These are phyloP conservation scores for Rugosomyces carneus DNA, from an alignment of 1,284 basidiomycete genomes.

Conservation along the genomic window DNA sequence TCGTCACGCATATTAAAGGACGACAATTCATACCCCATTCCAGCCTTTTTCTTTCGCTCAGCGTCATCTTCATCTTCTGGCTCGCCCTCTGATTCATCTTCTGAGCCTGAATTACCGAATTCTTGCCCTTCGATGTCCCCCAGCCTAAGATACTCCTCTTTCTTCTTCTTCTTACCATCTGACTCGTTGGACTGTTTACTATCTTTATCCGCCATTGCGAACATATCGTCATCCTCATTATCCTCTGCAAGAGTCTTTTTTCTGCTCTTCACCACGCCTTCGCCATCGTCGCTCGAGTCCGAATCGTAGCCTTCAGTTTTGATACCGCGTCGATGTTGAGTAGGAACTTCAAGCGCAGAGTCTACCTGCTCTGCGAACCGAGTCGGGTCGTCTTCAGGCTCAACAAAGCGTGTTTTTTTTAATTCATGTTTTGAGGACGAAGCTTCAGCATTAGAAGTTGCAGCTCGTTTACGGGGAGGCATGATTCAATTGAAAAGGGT, in stretches of 20 bases:
- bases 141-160: slow-evolving; percentile 74
- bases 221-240: slow-evolving; percentile 83
- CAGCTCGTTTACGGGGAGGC: slow-evolving; percentile 55
- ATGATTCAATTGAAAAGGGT: slow-evolving; percentile 28
- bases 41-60: slow-evolving; percentile 66
- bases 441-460: slow-evolving; percentile 35
- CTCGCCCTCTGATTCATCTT: slow-evolving; percentile 43
- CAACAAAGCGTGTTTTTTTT: slow-evolving; percentile 80
- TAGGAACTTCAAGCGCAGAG: slow-evolving; percentile 58
- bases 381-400: slow-evolving; percentile 66
- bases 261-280: slow-evolving; percentile 78
- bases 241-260: slow-evolving; percentile 56
- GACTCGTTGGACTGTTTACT: slow-evolving; percentile 41
- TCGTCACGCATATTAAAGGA: slow-evolving; percentile 99
- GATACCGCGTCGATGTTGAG: slow-evolving; percentile 59
- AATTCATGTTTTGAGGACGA: slow-evolving; percentile 27
- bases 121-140: slow-evolving; percentile 97
- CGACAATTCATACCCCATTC: slow-evolving; percentile 91
- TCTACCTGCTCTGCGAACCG: slow-evolving; percentile 75
- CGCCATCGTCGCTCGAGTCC: slow-evolving; percentile 89
- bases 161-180: slow-evolving; percentile 53
- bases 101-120: slow-evolving; percentile 55
- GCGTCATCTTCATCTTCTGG: slow-evolving; percentile 78
- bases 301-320: slow-evolving; percentile 90
- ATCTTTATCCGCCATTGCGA: slow-evolving; percentile 56